Percentiles rank a stretch among this genome's conserved stretches.
Evolutionary conservation across 208 protist genomes (phyloP).

Genomic region (Tritrichomonas foetus): DNA sequence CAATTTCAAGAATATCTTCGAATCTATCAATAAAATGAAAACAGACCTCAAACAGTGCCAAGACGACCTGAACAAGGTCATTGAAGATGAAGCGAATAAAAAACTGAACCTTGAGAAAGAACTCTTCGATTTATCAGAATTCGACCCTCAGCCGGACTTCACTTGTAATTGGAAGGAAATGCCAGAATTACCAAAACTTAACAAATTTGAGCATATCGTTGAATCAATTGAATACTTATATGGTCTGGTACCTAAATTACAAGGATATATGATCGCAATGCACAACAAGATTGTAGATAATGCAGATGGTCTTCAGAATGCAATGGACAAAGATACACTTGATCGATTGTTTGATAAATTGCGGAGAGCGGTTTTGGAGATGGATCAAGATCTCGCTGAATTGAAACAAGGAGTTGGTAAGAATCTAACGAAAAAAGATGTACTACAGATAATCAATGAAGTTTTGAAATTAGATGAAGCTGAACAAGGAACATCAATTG

Average conservation of each 20-base stretch:
- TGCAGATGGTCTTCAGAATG: neutral
- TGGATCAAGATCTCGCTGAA: neutral
- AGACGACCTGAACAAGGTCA: too few species aligned
- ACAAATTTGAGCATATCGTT: neutral
- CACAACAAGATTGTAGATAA: neutral
- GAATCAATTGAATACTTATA: slow-evolving; percentile 1
- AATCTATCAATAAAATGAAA: too few species aligned
- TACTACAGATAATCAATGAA: neutral
- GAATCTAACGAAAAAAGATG: neutral
- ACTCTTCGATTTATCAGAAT: neutral
- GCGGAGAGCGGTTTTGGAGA: neutral
- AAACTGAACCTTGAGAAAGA: too few species aligned
- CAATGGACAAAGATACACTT: too few species aligned
- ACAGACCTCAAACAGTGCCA: too few species aligned
- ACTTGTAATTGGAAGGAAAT: neutral
- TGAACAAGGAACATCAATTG: neutral
- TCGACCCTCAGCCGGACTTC: neutral
- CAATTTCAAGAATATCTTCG: too few species aligned
- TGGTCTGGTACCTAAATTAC: neutral
- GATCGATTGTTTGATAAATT: neutral
- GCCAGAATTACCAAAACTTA: neutral
- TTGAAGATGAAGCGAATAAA: too few species aligned
- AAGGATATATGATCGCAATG: neutral
- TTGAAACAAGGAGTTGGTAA: neutral
- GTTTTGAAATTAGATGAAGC: neutral